A percentile compares a stretch with the other conserved stretches of the same genome.
Evolutionary conservation across 148 eudicot species (phyloP).

Genomic region (Silene conica): DNA sequence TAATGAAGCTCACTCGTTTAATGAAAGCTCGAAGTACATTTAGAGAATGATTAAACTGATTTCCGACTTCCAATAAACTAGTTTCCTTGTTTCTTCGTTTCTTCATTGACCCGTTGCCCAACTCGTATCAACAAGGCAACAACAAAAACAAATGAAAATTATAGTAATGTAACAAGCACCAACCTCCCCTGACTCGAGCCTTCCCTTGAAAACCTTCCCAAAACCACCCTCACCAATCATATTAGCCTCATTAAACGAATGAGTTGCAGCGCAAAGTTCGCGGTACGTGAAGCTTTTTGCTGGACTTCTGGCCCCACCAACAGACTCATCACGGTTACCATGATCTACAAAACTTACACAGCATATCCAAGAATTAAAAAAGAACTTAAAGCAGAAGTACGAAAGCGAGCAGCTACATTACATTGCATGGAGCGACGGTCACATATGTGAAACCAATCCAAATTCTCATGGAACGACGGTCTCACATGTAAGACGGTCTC

Average conservation of each 20-base stretch:
- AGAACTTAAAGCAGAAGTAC: background rate
- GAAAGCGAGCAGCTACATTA: background rate
- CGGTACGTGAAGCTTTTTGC: slow-evolving; percentile 40
- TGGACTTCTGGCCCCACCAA: slow-evolving; percentile 27
- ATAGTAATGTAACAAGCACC: background rate
- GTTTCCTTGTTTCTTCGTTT: no score
- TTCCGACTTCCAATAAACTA: no score
- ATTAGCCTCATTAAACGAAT: slow-evolving; percentile 34
- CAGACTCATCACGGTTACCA: slow-evolving; percentile 13
- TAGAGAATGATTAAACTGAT: no score
- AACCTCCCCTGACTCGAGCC: slow-evolving; percentile 40
- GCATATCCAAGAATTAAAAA: background rate
- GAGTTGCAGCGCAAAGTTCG: slow-evolving; percentile 38
- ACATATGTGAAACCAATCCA: background rate
- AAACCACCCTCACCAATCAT: slow-evolving; percentile 82
- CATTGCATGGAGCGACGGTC: background rate
- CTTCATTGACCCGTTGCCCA: no score
- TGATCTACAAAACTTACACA: slow-evolving; percentile 28
- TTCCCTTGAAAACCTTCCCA: slow-evolving; percentile 57
- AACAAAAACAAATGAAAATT: background rate
- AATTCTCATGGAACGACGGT: background rate
- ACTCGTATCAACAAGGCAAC: no score
- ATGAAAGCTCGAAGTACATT: no score
- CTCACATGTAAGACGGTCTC: background rate
- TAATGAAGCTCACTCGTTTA: no score